Evolutionary conservation across 306 rosid genomes (phyloP), one percentile per base, ranked within the genome.

Genomic region (Trifolium repens): DNA sequence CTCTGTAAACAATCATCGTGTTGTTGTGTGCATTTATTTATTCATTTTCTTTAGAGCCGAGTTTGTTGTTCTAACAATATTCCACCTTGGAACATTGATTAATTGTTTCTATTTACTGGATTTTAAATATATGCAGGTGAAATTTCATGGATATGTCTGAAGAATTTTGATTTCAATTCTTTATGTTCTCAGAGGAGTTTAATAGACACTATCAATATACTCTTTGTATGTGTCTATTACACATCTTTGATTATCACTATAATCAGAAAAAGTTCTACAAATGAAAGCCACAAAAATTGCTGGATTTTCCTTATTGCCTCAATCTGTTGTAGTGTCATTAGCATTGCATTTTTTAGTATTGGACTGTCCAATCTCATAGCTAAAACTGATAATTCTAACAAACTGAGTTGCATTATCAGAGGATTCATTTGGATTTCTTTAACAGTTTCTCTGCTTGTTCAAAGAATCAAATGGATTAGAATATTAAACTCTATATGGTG

Each of bases 291-390:
- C 2, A 9, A 8, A 40, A 40, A 40, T 64, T 7, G 81, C 49
- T 4, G 82, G 80, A 6, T 76, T 40, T 40, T 40, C 11, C 3
- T 8, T 40, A 8, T 8, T 8, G 11, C 10, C 44, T 40, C 44
- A 40, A n/a, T 85, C 17, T 83, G 80, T 46, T 88, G 88, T 73
- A 79, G 64, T 75, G 73, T 84, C 50, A 35, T 75, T 47, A 44
- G 92, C 76, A 60, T 84, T 81, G 82, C 76, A 26, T 81, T 79
- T 79, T 72, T 86, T 4, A 62, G 50, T 32, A 66, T 54, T 60
- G 86, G 84, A 24, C 74, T 90, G n/a, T 78, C 79, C 82, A 76
- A 69, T 79, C 77, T 82, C 30, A 77, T 72, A 12, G 78, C 80
- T 75, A 69, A 82, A 74, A 60, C 67, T 47, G 67, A 17, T 14